Conservation (phyloP, 352 stramenopile species). For the Elongisporangium prolatum region DNA sequence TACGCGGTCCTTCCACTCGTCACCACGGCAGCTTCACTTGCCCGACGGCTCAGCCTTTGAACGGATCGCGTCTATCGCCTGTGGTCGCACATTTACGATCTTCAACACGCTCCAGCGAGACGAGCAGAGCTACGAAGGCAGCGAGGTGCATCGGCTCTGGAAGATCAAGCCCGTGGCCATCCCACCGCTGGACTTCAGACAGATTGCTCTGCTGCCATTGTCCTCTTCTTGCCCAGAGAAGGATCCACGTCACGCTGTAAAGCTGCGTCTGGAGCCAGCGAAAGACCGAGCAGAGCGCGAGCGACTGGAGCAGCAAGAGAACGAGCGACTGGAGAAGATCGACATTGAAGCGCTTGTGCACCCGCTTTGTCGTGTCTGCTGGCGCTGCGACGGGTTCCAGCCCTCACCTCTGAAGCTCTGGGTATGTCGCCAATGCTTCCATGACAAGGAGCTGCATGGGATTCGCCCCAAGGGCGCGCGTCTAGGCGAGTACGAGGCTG, state of each 20-base stretch:
- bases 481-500: slow-evolving; percentile 66
- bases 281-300: slow-evolving; percentile 31
- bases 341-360: slow-evolving; percentile 65
- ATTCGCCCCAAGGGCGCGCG: slow-evolving; percentile 23
- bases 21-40: slow-evolving; percentile 30
- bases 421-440: slow-evolving; percentile 65
- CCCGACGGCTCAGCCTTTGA: slow-evolving; percentile 28
- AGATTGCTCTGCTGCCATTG: slow-evolving; percentile 28
- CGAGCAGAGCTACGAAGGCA: slow-evolving; percentile 50
- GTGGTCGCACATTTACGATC: slow-evolving; percentile 65
- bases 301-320: slow-evolving; percentile 25
- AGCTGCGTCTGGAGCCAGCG: slow-evolving; percentile 47
- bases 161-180: slow-evolving; percentile 32
- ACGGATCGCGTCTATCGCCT: slow-evolving; percentile 52
- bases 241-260: slow-evolving; percentile 15
- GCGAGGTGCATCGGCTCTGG: slow-evolving; percentile 47
- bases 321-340: slow-evolving; percentile 50
- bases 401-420: slow-evolving; percentile 59
- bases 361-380: slow-evolving; percentile 70
- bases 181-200: slow-evolving; percentile 41
- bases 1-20: slow-evolving; percentile 34
- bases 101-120: slow-evolving; percentile 64
- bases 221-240: slow-evolving; percentile 35
- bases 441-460: slow-evolving; percentile 69
- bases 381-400: slow-evolving; percentile 70